A percentile compares a stretch with the other conserved stretches of the same genome.
phyloP scores from a whole-genome alignment of 23 red algal genomes.

The Gracilaria caudata region DNA sequence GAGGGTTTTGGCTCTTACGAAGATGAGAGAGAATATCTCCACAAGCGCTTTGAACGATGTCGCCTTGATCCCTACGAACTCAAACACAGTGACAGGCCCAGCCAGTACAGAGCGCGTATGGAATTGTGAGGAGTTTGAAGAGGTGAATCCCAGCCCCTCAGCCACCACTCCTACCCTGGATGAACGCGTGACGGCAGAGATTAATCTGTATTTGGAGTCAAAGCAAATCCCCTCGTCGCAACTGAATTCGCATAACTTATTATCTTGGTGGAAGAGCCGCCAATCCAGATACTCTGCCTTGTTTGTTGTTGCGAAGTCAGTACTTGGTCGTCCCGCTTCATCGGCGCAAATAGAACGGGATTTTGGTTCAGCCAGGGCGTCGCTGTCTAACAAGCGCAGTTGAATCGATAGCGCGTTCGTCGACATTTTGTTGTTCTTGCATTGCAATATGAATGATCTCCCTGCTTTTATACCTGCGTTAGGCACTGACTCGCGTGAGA shows the following conservation, averaged over 20 bases:
- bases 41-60: background rate
- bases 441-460: constrained; percentile 1
- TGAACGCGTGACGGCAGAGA: background rate
- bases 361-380: background rate
- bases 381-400: background rate
- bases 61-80: background rate
- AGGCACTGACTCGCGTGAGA: background rate
- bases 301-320: background rate
- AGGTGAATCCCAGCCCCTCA: background rate
- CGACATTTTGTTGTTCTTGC: constrained; percentile 13
- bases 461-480: background rate
- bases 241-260: background rate
- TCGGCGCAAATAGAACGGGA: constrained; percentile 32
- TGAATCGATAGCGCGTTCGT: background rate
- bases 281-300: background rate
- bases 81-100: background rate
- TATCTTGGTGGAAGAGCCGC: constrained; percentile 23
- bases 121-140: constrained; percentile 6
- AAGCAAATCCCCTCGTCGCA: background rate
- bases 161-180: background rate
- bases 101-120: background rate
- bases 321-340: constrained; percentile 3
- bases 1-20: background rate
- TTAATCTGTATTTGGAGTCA: background rate
- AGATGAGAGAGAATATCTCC: background rate